Evolutionary conservation across 306 rosid species (phyloP).

Genomic region (Begonia peltatifolia): DNA sequence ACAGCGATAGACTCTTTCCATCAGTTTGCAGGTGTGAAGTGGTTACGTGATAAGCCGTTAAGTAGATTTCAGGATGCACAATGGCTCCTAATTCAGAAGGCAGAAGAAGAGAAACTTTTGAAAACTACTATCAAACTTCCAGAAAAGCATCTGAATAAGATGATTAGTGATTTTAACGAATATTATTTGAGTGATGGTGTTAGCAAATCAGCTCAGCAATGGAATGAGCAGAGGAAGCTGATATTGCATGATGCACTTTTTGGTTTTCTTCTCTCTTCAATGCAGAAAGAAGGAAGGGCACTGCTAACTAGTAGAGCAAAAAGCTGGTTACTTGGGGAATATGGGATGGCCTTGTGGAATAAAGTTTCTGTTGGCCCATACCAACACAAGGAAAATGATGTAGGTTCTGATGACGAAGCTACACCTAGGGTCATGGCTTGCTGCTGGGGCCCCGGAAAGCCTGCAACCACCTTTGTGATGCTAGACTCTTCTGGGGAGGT

Average conservation of each 20-base stretch:
- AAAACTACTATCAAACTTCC: slow-evolving; percentile 83
- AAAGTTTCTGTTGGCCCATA: slow-evolving; percentile 93
- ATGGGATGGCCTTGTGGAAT: slow-evolving; percentile 77
- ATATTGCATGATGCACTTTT: slow-evolving; percentile 78
- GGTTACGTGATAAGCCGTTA: slow-evolving; percentile 87
- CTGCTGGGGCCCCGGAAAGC: slow-evolving; percentile 98
- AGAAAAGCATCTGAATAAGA: slow-evolving; percentile 53
- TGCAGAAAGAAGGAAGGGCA: slow-evolving; percentile 92
- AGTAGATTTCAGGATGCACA: slow-evolving; percentile 79
- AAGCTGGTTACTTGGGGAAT: slow-evolving; percentile 70
- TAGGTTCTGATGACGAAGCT: slow-evolving; percentile 73
- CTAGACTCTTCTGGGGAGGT: slow-evolving; percentile 92
- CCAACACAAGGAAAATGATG: slow-evolving; percentile 81
- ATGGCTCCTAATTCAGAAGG: slow-evolving; percentile 95
- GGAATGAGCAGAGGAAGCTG: slow-evolving; percentile 96
- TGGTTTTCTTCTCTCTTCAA: slow-evolving; percentile 77
- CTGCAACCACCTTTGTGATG: slow-evolving; percentile 93
- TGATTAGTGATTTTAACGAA: slow-evolving; percentile 67
- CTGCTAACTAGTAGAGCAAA: slow-evolving; percentile 60
- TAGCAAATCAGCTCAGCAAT: slow-evolving; percentile 89
- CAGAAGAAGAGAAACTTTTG: slow-evolving; percentile 90
- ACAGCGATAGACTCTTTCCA: slow-evolving; percentile 71
- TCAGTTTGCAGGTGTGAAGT: slow-evolving; percentile 75
- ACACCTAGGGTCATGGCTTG: slow-evolving; percentile 98
- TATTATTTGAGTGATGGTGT: slow-evolving; percentile 93